Conservation (phyloP, 306 rosid species). For the Benincasa hispida region DNA sequence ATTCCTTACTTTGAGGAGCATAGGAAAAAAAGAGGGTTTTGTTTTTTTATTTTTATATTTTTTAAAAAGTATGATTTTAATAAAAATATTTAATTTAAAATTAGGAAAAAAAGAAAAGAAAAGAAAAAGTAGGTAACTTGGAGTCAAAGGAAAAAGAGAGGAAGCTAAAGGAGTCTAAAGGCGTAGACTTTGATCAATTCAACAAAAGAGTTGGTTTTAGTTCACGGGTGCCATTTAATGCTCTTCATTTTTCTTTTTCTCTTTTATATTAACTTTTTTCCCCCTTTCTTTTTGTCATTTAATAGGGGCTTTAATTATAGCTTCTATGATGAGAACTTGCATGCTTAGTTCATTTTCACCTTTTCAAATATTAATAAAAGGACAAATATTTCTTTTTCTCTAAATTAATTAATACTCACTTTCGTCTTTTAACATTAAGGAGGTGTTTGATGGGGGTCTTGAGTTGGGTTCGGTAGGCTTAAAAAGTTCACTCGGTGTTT, state of each 20-base stretch:
- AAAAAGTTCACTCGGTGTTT: too few species aligned
- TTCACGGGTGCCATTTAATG: conserved; percentile 1
- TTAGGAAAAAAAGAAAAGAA: background rate
- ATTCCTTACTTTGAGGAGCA: background rate
- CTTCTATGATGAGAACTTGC: background rate
- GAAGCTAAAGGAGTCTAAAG: background rate
- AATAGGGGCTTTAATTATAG: background rate
- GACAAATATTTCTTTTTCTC: too few species aligned
- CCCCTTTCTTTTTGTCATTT: background rate
- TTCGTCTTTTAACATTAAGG: too few species aligned
- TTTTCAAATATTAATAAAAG: too few species aligned
- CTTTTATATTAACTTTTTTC: background rate
- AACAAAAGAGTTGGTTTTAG: background rate
- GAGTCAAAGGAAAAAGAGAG: background rate
- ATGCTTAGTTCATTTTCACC: too few species aligned
- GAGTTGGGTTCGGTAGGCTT: too few species aligned
- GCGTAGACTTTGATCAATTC: background rate
- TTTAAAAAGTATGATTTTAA: too few species aligned
- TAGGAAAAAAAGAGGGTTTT: background rate
- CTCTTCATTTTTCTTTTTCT: background rate
- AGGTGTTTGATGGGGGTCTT: too few species aligned
- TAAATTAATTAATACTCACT: too few species aligned
- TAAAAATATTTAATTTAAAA: too few species aligned
- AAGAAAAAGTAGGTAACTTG: background rate
- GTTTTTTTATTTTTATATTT: too few species aligned